A percentile compares a stretch with the other conserved stretches of the same genome.
phyloP scores from a whole-genome alignment of 768 basidiomycete species.

The Boletus subparvulus region DNA sequence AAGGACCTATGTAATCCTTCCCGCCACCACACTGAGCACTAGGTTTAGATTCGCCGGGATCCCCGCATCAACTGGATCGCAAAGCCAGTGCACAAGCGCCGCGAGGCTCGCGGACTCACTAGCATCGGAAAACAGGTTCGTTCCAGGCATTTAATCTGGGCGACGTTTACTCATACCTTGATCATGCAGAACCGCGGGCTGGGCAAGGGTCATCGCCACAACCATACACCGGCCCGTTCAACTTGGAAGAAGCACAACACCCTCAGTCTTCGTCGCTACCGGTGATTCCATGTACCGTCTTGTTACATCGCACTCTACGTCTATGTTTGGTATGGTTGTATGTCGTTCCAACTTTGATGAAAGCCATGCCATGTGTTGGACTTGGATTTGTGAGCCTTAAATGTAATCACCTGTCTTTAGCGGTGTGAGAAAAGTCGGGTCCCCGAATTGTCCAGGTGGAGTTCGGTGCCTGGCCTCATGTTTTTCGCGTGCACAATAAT shows the following conservation, averaged over 20 bases:
- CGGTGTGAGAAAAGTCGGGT: slow-evolving; percentile 1
- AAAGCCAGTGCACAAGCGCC: slow-evolving; percentile 97
- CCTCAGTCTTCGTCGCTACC: slow-evolving; percentile 85
- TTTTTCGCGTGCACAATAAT: slow-evolving; percentile 17
- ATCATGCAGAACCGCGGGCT: slow-evolving; percentile 82
- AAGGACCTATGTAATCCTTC: slow-evolving; percentile 32
- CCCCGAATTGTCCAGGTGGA: not conserved
- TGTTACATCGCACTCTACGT: slow-evolving; percentile 17
- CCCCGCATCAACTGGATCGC: slow-evolving; percentile 98
- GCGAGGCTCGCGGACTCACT: slow-evolving; percentile 97
- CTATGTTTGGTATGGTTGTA: slow-evolving; percentile 32
- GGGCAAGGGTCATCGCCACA: slow-evolving; percentile 93
- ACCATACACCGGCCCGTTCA: slow-evolving; percentile 85
- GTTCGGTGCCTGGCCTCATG: slow-evolving; percentile 15
- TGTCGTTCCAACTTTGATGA: slow-evolving; percentile 13
- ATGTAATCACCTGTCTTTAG: not conserved
- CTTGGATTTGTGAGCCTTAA: not conserved
- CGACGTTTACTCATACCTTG: not conserved
- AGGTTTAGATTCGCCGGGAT: slow-evolving; percentile 81
- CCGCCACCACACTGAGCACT: slow-evolving; percentile 10
- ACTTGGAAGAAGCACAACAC: slow-evolving; percentile 99
- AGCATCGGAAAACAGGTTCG: slow-evolving; percentile 91
- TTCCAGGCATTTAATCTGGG: not conserved
- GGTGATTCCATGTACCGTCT: slow-evolving; percentile 43
- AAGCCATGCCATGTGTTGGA: slow-evolving; percentile 13